Evolutionary conservation across 805 yeast genomes (phyloP), one percentile per base, ranked within the genome.

Genomic region (Saccharomycopsis malanga): DNA sequence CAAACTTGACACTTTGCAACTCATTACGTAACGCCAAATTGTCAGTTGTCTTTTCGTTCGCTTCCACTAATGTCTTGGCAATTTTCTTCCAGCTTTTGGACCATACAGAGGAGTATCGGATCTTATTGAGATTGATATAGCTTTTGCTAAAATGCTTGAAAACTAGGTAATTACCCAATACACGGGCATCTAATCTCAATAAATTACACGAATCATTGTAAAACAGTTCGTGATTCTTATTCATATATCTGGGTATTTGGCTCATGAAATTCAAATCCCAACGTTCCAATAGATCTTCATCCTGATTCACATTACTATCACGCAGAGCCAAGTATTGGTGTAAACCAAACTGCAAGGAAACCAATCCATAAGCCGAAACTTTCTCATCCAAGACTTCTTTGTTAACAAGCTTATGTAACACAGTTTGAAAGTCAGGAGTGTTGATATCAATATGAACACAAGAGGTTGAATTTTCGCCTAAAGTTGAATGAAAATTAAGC

Each of bases 381-480:
- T 61, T 58, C 18, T 57, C 46, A 38, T 58, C 52, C 32, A 63
- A 53, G 22, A 61, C 63, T 63, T 59, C 29, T 52, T 53, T n/a
- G 65, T 29, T 27, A 59, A 54, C 20, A 56, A 49, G 21, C 52
- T 49, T 17, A 50, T 53, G 58, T 56, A 37, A 60, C 58, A 38
- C 70, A 67, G 35, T 65, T 61, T 68, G 72, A 68, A 41, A 58
- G 60, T 34, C 25, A 41, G 43, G 27, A 35, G 41, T 50, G 50
- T 45, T 36, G 53, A 36, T 53, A n/a, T n/a, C n/a, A n/a, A n/a
- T n/a, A n/a, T n/a, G n/a, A n/a, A n/a, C n/a, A n/a, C n/a, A n/a
- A 56, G 61, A 58, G 60, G 67, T 69, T 67, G 23, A 57, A 61
- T 4, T 49, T 56, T 29, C 72, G 55, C 17, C 34, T n/a, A 42